Base-by-base conservation (phyloP, 352 stramenopile species). In the Pythium scleroteichum region DNA sequence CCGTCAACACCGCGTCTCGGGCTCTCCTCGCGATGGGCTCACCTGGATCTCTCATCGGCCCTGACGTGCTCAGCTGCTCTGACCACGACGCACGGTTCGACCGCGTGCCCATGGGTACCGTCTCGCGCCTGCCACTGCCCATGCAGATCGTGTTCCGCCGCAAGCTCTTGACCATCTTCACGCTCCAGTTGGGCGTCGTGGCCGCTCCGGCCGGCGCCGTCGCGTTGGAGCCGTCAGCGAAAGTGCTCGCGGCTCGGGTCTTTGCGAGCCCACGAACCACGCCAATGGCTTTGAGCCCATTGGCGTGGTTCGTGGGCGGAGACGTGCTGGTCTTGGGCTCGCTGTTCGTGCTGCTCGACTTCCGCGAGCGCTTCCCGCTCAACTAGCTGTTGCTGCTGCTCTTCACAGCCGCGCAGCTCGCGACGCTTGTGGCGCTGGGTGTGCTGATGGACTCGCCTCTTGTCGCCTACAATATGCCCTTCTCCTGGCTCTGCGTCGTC, bases 161-260 rank as follows among this genome's bases (percentile, higher is more conserved):
- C 46, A 72, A 72, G 24, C 23, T 72, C 27, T 53, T 72, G 8
- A 44, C 39, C 8, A 57, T 72, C 14, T 64, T 68, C 27, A 58
- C 58, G 14, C 26, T 72, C 10, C 64, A 72, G 26, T 14, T 72
- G 33, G n/a, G 52, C 5, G 22, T 44, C 17, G 51, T 72, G 39
- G 24, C 22, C n/a, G 32, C 41, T 19, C 24, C 64, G 1, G 32
- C 38, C 19, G 27, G 45, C 39, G 47, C 46, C 10, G 55, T 71
- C 29, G 44, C 24, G 7, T 66, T 40, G 41, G 33, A 27, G 13
- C 19, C 44, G 6, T 20, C 32, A 3, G 20, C 20, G 26, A 51
- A 48, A 24, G 24, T 12, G 2, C n/a, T 45, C 38, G 51, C 17
- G 3, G 17, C n/a, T 27, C 6, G 22, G 6, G 5, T 23, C 17